These are phyloP conservation scores for Penicillium angulare DNA, from an alignment of 495 filamentous ascomycete genomes.

Conservation along the genomic window DNA sequence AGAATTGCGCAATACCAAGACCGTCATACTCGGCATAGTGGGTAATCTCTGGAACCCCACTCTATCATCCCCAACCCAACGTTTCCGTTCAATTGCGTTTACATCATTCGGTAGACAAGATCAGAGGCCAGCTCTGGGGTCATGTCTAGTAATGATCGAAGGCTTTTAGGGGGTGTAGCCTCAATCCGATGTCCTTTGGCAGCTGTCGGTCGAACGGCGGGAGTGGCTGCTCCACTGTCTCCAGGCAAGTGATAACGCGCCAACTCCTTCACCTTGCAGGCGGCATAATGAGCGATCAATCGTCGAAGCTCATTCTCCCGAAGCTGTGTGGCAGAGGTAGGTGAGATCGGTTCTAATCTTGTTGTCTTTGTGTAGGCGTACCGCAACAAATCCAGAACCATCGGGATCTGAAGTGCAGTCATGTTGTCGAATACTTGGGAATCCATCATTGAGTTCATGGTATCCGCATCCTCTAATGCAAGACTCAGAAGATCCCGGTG, in stretches of 20 bases:
- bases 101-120: constrained; percentile 49
- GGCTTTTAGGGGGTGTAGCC: constrained; percentile 26
- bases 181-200: constrained; percentile 15
- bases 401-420: constrained; percentile 29
- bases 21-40: too few species aligned
- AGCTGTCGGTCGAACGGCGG: constrained; percentile 20
- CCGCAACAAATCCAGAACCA: constrained; percentile 41
- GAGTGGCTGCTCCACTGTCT: constrained; percentile 26
- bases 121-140: constrained; percentile 46
- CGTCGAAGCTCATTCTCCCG: constrained; percentile 46
- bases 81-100: background rate
- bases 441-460: constrained; percentile 12
- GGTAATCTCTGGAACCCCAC: too few species aligned
- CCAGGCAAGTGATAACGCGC: constrained; percentile 35
- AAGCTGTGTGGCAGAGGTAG: constrained; percentile 44
- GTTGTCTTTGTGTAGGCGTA: constrained; percentile 45
- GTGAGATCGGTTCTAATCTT: constrained; percentile 42
- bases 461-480: constrained; percentile 19
- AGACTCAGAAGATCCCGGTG: constrained; percentile 37
- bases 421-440: constrained; percentile 15
- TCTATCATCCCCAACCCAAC: background rate
- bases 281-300: constrained; percentile 44
- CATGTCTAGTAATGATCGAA: constrained; percentile 38
- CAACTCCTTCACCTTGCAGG: constrained; percentile 45
- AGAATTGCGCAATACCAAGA: too few species aligned